These are phyloP conservation scores for Cadophora gregata DNA, from an alignment of 2,329 filamentous ascomycete species.

Conservation along the genomic window DNA sequence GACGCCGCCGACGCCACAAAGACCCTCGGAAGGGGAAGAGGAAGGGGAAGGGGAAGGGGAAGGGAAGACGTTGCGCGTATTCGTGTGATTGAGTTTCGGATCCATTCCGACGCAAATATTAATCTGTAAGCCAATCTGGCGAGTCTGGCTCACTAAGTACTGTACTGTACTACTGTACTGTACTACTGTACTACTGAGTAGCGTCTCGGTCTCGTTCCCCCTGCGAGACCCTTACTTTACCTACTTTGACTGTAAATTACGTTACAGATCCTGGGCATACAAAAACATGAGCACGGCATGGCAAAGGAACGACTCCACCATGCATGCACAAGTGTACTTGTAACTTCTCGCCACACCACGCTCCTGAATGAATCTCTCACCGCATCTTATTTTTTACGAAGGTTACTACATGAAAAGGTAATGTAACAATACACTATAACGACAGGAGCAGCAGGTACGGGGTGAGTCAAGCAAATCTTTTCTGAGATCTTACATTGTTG, in stretches of 20 bases:
- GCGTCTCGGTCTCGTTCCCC: too few species aligned
- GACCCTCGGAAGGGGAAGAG: too few species aligned
- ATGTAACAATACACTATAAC: background rate
- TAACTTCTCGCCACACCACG: background rate
- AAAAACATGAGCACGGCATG: background rate
- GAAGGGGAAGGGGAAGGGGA: too few species aligned
- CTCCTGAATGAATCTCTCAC: background rate
- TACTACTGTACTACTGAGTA: too few species aligned
- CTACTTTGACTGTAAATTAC: too few species aligned
- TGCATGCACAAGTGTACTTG: background rate
- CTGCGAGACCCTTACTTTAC: too few species aligned
- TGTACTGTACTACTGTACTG: too few species aligned
- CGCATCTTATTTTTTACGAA: background rate
- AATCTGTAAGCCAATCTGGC: background rate
- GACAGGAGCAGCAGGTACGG: background rate
- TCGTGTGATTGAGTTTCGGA: too few species aligned
- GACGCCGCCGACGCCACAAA: background rate
- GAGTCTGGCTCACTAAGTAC: background rate
- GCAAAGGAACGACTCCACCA: background rate
- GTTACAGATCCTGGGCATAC: background rate
- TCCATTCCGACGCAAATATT: background rate
- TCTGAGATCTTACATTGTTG: background rate
- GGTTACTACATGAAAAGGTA: background rate
- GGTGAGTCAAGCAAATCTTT: constrained; percentile 3
- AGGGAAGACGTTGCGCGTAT: too few species aligned